These are phyloP conservation scores for Phytopythium oedochilum DNA, from an alignment of 352 stramenopile genomes.

Conservation along the genomic window DNA sequence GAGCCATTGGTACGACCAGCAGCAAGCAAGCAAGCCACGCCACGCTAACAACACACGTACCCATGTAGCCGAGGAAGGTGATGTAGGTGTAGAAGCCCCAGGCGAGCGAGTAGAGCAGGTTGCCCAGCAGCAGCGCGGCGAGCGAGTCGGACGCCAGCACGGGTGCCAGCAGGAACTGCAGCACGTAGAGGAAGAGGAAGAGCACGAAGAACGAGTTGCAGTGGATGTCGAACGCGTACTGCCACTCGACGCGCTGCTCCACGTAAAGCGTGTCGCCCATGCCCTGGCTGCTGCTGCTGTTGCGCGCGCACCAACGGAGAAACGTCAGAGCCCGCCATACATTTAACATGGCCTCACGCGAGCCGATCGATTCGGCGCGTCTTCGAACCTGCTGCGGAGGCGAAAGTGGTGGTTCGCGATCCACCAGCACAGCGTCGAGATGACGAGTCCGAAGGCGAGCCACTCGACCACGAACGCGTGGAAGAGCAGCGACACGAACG, in stretches of 20 bases:
- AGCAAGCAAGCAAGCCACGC: not conserved
- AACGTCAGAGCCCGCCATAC: not conserved
- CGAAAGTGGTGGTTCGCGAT: conserved; percentile 68
- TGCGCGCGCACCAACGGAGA: too few species aligned
- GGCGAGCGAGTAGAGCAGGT: conserved; percentile 91
- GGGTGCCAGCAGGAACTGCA: conserved; percentile 95
- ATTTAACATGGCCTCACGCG: too few species aligned
- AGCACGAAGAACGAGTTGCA: conserved; percentile 98
- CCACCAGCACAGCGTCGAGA: conserved; percentile 69
- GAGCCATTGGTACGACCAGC: not conserved
- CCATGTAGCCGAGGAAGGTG: conserved; percentile 96
- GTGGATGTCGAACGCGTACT: conserved; percentile 99
- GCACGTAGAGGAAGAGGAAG: conserved; percentile 95
- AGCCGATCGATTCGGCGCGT: too few species aligned
- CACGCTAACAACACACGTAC: conserved; percentile 55
- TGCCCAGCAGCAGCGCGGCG: conserved; percentile 87
- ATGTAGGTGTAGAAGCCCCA: conserved; percentile 98
- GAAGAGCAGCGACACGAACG: conserved; percentile 64
- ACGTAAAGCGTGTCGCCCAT: conserved; percentile 86
- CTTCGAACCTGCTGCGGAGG: conserved; percentile 42
- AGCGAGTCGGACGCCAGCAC: conserved; percentile 90
- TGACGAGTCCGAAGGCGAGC: conserved; percentile 67
- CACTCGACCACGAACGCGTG: conserved; percentile 81
- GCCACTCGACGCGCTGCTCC: conserved; percentile 97
- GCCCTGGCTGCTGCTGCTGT: conserved; percentile 30